A percentile compares a stretch with the other conserved stretches of the same genome.
These are phyloP conservation scores for Podaxis mareebaensis DNA, from an alignment of 768 basidiomycete genomes.

Conservation along the genomic window DNA sequence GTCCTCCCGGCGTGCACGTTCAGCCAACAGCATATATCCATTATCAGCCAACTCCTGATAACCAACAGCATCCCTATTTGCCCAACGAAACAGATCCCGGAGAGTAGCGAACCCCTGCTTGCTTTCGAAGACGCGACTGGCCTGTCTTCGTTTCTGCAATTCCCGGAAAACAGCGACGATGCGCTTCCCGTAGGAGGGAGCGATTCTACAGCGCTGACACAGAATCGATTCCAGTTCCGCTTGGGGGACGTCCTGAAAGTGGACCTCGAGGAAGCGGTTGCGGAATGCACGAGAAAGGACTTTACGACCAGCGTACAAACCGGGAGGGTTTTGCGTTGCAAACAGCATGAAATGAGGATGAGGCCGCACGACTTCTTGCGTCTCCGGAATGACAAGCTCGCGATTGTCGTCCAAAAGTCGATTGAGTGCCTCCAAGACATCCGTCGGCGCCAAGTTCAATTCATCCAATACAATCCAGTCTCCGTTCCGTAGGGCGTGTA, in stretches of 20 bases:
- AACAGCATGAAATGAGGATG: conserved; percentile 98
- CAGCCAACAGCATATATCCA: conserved; percentile 96
- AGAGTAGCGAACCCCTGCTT: conserved; percentile 97
- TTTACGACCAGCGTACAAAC: conserved; percentile 93
- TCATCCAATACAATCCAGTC: conserved; percentile 99
- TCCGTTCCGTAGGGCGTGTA: conserved; percentile 86
- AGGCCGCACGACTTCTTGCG: conserved; percentile 89
- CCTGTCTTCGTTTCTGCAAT: conserved; percentile 88
- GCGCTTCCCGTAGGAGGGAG: conserved; percentile 88
- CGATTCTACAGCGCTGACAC: conserved; percentile 89
- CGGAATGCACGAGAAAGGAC: conserved; percentile 94
- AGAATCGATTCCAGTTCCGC: conserved; percentile 90
- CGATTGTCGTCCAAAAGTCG: conserved; percentile 96
- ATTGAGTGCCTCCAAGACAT: conserved; percentile 96
- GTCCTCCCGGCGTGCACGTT: conserved; percentile 80
- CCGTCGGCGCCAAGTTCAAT: conserved; percentile 95
- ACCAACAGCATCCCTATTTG: conserved; percentile 82
- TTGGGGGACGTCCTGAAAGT: conserved; percentile 96
- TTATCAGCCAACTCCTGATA: conserved; percentile 94
- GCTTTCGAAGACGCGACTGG: conserved; percentile 92
- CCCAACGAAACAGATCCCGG: conserved; percentile 97
- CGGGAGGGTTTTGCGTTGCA: conserved; percentile 97
- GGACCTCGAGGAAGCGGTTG: conserved; percentile 96
- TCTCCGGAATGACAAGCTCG: conserved; percentile 93
- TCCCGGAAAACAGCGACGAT: conserved; percentile 94